These are phyloP conservation scores for Orychophragmus violaceus DNA, from an alignment of 345 rosid species.

Conservation along the genomic window DNA sequence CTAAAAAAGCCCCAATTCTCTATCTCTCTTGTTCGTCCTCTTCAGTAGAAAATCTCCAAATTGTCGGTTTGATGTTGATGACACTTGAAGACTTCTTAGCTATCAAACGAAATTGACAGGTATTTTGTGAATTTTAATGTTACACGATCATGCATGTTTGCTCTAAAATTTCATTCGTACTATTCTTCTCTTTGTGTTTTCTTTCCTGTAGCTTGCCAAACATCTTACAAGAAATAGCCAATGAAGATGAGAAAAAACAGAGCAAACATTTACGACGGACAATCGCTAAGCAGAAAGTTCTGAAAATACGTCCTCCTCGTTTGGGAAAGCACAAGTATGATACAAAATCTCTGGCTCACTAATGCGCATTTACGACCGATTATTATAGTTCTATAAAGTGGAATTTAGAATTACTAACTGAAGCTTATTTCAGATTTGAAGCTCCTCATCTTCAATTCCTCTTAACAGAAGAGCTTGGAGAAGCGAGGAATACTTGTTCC, in stretches of 20 bases:
- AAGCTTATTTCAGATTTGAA: conserved; percentile 46
- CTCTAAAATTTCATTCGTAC: background rate
- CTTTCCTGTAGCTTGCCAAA: conserved; percentile 48
- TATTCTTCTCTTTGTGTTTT: background rate
- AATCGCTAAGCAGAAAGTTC: conserved; percentile 66
- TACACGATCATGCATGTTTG: background rate
- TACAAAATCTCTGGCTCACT: background rate
- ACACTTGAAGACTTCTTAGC: too few species aligned
- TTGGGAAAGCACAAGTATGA: conserved; percentile 91
- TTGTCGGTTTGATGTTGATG: too few species aligned
- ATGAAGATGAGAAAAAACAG: conserved; percentile 72
- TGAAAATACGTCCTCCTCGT: conserved; percentile 74
- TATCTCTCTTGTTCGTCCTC: too few species aligned
- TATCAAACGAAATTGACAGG: conserved; percentile 72
- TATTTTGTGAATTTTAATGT: conserved; percentile 16
- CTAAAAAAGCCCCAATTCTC: too few species aligned
- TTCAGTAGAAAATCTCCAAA: too few species aligned
- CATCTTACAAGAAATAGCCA: conserved; percentile 68
- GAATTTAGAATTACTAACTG: background rate
- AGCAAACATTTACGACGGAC: conserved; percentile 45
- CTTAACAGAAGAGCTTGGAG: conserved; percentile 85
- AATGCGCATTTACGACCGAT: background rate
- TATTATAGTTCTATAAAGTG: background rate
- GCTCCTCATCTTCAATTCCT: conserved; percentile 87
- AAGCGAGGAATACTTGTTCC: conserved; percentile 84